Base-by-base conservation (phyloP, 164 flowering plant species). In the Kalanchoe fedtschenkoi region DNA sequence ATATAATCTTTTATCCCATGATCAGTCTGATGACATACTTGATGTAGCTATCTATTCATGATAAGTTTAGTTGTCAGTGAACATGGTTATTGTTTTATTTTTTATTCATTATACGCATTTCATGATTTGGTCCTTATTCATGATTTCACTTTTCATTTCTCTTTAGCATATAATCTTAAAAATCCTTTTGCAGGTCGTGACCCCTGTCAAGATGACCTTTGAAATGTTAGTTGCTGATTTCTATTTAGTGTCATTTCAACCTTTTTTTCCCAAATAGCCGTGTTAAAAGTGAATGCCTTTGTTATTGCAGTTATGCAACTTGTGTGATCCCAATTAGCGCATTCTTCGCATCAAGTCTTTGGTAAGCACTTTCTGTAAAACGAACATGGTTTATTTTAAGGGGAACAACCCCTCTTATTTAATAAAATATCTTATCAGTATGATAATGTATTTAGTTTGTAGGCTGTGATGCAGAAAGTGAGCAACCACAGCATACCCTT, bases 161-260 rank as follows among this genome's bases (percentile, higher is more conserved):
- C 42, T 14, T 1, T 19, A 38, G 28, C 42, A 62, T 33, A n/a
- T 24, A 16, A 34, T 33, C 38, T 6, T 4, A 16, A 24, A 51
- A 24, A 51, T 51, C 56, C 56, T 51, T 56, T 26, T 74, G 77
- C 87, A 92, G 98, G 88, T 92, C 76, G 93, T 87, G 58, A n/a
- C 96, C 65, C 98, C 98, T 39, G 96, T 89, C 68, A 92, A 92
- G 74, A 89, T 92, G 98, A 89, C 98, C 60, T 84, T 89, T 78
- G 85, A 87, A 77, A 87, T 92, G 61, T 58, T 19, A 58, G 41
- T 58, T n/a, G 8, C 7, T 17, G 14, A n/a, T 34, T 24, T 32
- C 38, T 33, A 26, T 58, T 35, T 16, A 34, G 28, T 32, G 34
- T n/a, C 13, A 58, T 21, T 33, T 15, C 8, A 58, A 32, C n/a